Base-by-base conservation (phyloP, 2,329 filamentous ascomycete genomes). In the Byssochlamys sp. region DNA sequence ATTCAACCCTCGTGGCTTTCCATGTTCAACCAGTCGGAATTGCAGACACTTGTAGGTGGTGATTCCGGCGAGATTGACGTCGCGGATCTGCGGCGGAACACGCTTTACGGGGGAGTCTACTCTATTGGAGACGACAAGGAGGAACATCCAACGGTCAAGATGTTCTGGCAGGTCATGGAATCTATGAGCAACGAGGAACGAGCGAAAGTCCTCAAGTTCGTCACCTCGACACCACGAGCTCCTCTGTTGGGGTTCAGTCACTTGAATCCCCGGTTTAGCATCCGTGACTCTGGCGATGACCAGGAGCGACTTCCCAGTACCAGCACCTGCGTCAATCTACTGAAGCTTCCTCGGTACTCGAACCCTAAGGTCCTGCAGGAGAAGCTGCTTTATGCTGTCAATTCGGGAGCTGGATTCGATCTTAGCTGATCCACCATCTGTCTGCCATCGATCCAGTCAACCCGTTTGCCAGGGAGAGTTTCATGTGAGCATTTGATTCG, bases 11-110 rank as follows among this genome's bases (percentile, higher is more conserved):
- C 84, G 2, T 99, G 94, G 94, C 81, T 99, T 3, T 91, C 88
- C 66, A 97, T 99, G 94, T 99, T 99, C 79, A 99, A 99, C 72
- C 92, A 96, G 71, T 84, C 84, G 2, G 94, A 99, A 71, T 81
- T 99, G 3, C 94, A 97, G 74, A 94, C 90, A 1, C 85, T 99
- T 4, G 88, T 99, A 14, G 90, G 91, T 55, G 94, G 94, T 50
- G 91, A 95, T 65, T 87, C 85, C 28, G 86, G 86, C 9, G 86
- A 89, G 60, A 95, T 99, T 58, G 88, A 96, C 67, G 81, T 99
- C 35, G 84, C 88, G 28, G 94, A 99, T 70, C 80, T 97, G 48
- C 84, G 91, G 26, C 80, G 79, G 56, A 89, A 97, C 73, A 97
- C 94, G 0, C 74, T 84, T 2, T 99, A 97, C 71, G 89, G 89